These are phyloP conservation scores for Alternaria brassicicola DNA, from an alignment of 2,329 filamentous ascomycete genomes.

Conservation along the genomic window DNA sequence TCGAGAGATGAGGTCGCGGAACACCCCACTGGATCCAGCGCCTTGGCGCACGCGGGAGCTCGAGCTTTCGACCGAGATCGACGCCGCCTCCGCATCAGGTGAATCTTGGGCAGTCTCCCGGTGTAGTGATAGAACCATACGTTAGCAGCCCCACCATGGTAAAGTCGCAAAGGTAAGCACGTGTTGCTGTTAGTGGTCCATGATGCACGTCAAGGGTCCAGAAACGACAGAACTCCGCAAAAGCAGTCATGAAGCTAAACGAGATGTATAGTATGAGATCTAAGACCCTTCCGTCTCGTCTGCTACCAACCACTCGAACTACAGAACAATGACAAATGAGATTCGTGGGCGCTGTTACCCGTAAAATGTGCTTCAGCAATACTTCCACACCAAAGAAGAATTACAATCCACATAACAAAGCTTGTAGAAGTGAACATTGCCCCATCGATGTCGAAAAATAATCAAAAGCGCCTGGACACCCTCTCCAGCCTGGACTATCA, in stretches of 20 bases:
- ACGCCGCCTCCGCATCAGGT: slow-evolving; percentile 22
- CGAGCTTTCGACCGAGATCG: slow-evolving; percentile 30
- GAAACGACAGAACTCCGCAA: not conserved
- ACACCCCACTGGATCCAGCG: slow-evolving; percentile 33
- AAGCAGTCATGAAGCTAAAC: not conserved
- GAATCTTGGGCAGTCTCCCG: slow-evolving; percentile 11
- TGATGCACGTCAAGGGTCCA: not conserved
- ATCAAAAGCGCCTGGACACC: slow-evolving; percentile 5
- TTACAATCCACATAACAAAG: slow-evolving; percentile 12
- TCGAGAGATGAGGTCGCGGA: slow-evolving; percentile 35
- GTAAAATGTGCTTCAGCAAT: slow-evolving; percentile 11
- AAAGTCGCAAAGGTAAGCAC: not conserved
- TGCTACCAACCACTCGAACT: slow-evolving; percentile 3
- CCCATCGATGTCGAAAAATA: slow-evolving; percentile 5
- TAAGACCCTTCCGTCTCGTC: slow-evolving; percentile 3
- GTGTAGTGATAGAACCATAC: not conserved
- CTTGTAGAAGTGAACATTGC: slow-evolving; percentile 6
- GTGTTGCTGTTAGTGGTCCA: not conserved
- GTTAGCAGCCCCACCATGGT: not conserved
- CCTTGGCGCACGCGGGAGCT: slow-evolving; percentile 36
- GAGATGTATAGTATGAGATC: slow-evolving; percentile 5
- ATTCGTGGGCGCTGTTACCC: slow-evolving; percentile 31
- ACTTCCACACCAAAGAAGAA: slow-evolving; percentile 7
- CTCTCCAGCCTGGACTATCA: slow-evolving; percentile 1
- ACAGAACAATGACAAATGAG: slow-evolving; percentile 34